Evolutionary conservation across 106 monocot genomes (phyloP), one percentile per base, ranked within the genome.

Genomic region (Posidonia australis): DNA sequence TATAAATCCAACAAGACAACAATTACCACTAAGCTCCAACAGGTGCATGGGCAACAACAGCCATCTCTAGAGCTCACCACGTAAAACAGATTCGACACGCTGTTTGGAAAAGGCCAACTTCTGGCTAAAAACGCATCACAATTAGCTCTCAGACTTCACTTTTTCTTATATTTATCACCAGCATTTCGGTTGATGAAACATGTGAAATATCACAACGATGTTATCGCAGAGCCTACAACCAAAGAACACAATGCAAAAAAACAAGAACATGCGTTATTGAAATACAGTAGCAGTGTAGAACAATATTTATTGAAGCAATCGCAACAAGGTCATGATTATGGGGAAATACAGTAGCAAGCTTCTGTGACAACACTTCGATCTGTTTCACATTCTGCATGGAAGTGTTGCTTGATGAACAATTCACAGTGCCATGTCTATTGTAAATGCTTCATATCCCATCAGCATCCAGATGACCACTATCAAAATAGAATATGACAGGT

Each of bases 141-240:
- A 92, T 88, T 78, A 92, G 74, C 71, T 92, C 92, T 58, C 66
- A 70, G 67, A 82, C 85, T 70, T 63, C 74, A 58, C 92, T 88
- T 75, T 81, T 79, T 61, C 92, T 83, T 30, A 86, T 83, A 17
- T 68, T 57, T 60, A 93, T 64, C 44, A 81, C 65, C 76, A 93
- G 71, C 9, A 61, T 62, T 20, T 24, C 65, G 44, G 74, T 85
- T 19, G 70, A 67, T 30, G 78, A 78, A 45, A 80, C 80, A 67
- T 68, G 66, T 63, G 79, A 68, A 67, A 86, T 72, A 54, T 93
- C 85, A 61, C 92, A 93, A 48, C 92, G 88, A 20, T 81, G 80
- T 29, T 88, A 51, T 65, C 92, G 78, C 41, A 44, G 20, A 58
- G 63, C 76, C 76, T 78, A 69, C 28, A 79, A 69, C 46, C 26